Evolutionary conservation across 2,329 filamentous ascomycete genomes (phyloP), one percentile per base, ranked within the genome.

Genomic region (Parastagonospora avenae): DNA sequence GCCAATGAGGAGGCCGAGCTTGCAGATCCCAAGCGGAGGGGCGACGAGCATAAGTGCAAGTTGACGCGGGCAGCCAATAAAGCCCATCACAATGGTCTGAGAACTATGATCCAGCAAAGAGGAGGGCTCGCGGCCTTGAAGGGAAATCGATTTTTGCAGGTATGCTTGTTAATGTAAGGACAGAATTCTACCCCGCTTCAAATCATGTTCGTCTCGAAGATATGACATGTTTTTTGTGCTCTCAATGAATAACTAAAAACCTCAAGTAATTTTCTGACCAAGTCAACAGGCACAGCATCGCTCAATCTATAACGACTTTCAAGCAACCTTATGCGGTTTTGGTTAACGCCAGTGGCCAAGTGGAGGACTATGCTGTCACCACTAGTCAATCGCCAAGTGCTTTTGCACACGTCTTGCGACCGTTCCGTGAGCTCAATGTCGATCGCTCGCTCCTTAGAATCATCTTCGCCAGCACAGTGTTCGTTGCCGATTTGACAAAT

Each of bases 91-190:
- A 66, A 65, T 40, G 70, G 70, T 4, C 52, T 73, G 6, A 55
- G 47, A 38, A 59, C 59, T 1, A 73, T 73, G 70, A 67, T 73
- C 15, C 14, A 53, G n/a, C 70, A 70, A 49, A 60, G 70, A 60
- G 70, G 68, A 3, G 70, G 70, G 9, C 64, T 73, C 42, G 51
- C 59, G 27, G 60, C 58, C 5, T 42, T 73, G 19, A 42, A 36
- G 32, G 56, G 57, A 11, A 73, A 70, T 40, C 55, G 55, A 28
- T 68, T 65, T 49, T 47, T 73, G 36, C 68, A 73, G 41, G 59
- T 62, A 1, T 72, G 68, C 42, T 58, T 73, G 19, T 46, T 73
- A 24, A 64, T 68, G 70, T 71, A 46, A 66, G 67, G 52, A 11
- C 2, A 7, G 27, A 38, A 3, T 11, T 11, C 16, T 38, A 2